Evolutionary conservation across 345 rosid species (phyloP).

Genomic region (Acer campestre): DNA sequence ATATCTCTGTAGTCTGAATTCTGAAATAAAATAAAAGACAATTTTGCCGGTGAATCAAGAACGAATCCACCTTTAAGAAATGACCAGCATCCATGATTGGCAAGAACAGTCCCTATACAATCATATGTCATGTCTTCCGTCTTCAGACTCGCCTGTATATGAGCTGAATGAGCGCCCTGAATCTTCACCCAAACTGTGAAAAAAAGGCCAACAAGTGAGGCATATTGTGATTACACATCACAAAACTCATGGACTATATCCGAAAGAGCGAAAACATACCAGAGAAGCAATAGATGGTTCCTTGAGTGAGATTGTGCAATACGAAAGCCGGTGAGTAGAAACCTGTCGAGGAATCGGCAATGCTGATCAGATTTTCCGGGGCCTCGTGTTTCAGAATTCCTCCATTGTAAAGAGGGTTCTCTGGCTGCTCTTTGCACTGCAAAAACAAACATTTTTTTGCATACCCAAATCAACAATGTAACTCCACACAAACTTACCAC

Average conservation of each 20-base stretch:
- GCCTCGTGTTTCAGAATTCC: constrained; percentile 55
- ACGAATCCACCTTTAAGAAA: constrained; percentile 92
- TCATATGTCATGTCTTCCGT: constrained; percentile 36
- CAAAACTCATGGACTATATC: too few species aligned
- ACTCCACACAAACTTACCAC: neutral
- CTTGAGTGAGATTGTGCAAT: constrained; percentile 51
- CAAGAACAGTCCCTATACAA: constrained; percentile 76
- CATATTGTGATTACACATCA: neutral
- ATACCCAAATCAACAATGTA: neutral
- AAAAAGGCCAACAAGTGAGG: neutral
- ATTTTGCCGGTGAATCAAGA: constrained; percentile 51
- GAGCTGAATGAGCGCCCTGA: constrained; percentile 48
- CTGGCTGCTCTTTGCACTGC: constrained; percentile 72
- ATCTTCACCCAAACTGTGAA: constrained; percentile 70
- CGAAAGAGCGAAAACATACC: constrained; percentile 37
- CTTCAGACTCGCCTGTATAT: constrained; percentile 61
- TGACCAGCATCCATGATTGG: constrained; percentile 80
- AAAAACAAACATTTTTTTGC: neutral
- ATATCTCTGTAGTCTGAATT: constrained; percentile 35
- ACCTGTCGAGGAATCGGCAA: constrained; percentile 10
- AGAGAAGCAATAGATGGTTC: constrained; percentile 71
- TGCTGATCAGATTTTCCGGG: constrained; percentile 6
- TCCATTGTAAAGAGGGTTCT: constrained; percentile 68
- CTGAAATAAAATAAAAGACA: constrained; percentile 57
- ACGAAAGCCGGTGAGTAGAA: constrained; percentile 51